Evolutionary conservation across 805 yeast genomes (phyloP).

Genomic region (Diddensiella transvaalensis): DNA sequence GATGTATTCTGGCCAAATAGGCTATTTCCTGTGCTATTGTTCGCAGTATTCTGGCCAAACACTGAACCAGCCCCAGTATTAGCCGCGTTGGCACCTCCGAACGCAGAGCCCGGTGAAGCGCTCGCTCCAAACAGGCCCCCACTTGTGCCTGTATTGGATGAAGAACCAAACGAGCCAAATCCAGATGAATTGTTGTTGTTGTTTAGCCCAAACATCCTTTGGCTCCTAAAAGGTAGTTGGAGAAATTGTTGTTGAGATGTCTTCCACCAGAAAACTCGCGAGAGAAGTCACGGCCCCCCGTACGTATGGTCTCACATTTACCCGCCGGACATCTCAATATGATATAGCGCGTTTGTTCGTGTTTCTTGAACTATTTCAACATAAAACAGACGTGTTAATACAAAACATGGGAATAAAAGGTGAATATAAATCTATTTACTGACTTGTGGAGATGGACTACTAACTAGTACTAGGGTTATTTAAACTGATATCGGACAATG

Average conservation of each 20-base stretch:
- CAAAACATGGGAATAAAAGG: not conserved
- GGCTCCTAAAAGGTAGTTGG: too few species aligned
- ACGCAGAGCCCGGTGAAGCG: constrained; percentile 5
- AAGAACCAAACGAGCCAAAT: constrained; percentile 22
- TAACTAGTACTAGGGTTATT: constrained; percentile 64
- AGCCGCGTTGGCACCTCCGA: constrained; percentile 6
- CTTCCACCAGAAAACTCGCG: too few species aligned
- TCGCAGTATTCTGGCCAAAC: constrained; percentile 21
- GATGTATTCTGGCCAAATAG: constrained; percentile 30
- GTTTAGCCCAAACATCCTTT: not conserved
- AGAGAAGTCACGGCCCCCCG: too few species aligned
- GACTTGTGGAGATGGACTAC: too few species aligned
- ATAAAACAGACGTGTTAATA: not conserved
- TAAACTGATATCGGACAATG: constrained; percentile 82
- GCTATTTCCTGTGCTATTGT: constrained; percentile 12
- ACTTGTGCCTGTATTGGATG: constrained; percentile 4
- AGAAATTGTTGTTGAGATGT: too few species aligned
- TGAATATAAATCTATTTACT: not conserved
- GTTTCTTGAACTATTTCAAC: not conserved
- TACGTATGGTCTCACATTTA: not conserved
- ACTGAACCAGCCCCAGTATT: constrained; percentile 15
- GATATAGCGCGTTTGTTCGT: not conserved
- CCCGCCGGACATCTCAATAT: not conserved
- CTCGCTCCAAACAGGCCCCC: constrained; percentile 26
- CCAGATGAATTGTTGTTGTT: constrained; percentile 21